phyloP scores from a whole-genome alignment of 2,329 filamentous ascomycete genomes.

The Didymella exigua region DNA sequence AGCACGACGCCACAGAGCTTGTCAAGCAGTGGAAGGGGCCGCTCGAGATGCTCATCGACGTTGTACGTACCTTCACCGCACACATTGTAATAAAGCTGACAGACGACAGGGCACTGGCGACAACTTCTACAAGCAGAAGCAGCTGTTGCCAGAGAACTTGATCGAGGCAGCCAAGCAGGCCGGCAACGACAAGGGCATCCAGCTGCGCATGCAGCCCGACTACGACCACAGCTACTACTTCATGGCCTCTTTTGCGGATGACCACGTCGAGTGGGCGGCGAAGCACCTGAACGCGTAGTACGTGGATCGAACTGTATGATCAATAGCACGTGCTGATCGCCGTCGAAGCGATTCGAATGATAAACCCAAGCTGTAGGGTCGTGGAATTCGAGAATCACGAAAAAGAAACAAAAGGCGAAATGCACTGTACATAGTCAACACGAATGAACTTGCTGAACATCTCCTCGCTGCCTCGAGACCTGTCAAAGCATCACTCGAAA shows the following conservation, averaged over 20 bases:
- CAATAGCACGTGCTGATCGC: slow-evolving; percentile 31
- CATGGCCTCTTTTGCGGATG: slow-evolving; percentile 86
- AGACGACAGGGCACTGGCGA: slow-evolving; percentile 78
- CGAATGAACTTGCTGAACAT: background rate
- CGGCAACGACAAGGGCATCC: slow-evolving; percentile 72
- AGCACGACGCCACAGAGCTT: slow-evolving; percentile 91
- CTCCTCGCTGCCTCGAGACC: background rate
- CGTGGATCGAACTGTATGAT: slow-evolving; percentile 23
- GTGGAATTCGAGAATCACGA: no score
- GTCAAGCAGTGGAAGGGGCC: slow-evolving; percentile 74
- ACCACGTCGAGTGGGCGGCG: slow-evolving; percentile 90
- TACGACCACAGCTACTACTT: slow-evolving; percentile 99
- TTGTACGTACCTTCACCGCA: slow-evolving; percentile 60
- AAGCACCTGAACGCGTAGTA: slow-evolving; percentile 73
- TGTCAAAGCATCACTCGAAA: background rate
- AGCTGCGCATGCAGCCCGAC: slow-evolving; percentile 81
- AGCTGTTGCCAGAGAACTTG: slow-evolving; percentile 93
- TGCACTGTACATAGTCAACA: slow-evolving; percentile 6
- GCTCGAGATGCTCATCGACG: slow-evolving; percentile 83
- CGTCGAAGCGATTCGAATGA: slow-evolving; percentile 39
- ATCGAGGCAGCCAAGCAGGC: slow-evolving; percentile 76
- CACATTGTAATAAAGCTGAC: slow-evolving; percentile 7
- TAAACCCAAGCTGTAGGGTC: slow-evolving; percentile 35
- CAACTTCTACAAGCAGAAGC: slow-evolving; percentile 94
- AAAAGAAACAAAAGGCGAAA: background rate